phyloP scores from a whole-genome alignment of 2,329 filamentous ascomycete species.

The Coleophoma cylindrospora region DNA sequence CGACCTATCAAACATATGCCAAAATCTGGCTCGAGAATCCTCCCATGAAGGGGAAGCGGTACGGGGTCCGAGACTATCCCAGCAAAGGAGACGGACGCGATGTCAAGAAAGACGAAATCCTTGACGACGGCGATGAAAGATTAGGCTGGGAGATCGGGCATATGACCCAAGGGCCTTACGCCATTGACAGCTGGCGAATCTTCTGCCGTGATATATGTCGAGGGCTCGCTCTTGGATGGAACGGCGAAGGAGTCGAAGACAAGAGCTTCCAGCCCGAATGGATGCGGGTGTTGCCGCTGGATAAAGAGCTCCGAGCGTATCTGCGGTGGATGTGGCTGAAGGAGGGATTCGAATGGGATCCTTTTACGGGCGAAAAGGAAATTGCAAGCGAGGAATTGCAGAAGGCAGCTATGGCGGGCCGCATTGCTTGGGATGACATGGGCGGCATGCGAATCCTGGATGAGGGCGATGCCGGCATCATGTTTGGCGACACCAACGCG shows the following conservation, averaged over 20 bases:
- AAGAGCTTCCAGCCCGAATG: slow-evolving; percentile 74
- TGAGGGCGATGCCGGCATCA: slow-evolving; percentile 8
- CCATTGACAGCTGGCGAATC: slow-evolving; percentile 86
- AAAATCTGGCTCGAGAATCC: slow-evolving; percentile 60
- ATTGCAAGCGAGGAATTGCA: slow-evolving; percentile 48
- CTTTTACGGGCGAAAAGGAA: slow-evolving; percentile 58
- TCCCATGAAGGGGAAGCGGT: slow-evolving; percentile 53
- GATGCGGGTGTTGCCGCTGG: slow-evolving; percentile 76
- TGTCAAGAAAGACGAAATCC: slow-evolving; percentile 38
- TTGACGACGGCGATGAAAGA: slow-evolving; percentile 36
- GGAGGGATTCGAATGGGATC: slow-evolving; percentile 80
- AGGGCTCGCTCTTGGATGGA: slow-evolving; percentile 60
- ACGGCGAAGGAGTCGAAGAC: slow-evolving; percentile 43
- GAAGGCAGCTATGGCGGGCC: slow-evolving; percentile 49
- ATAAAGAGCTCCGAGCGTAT: slow-evolving; percentile 87
- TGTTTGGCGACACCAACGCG: too few species aligned
- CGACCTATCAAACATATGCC: slow-evolving; percentile 65
- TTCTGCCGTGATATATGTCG: slow-evolving; percentile 81
- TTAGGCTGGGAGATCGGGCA: slow-evolving; percentile 77
- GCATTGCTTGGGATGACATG: slow-evolving; percentile 36
- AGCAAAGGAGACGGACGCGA: slow-evolving; percentile 40
- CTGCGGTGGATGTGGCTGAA: slow-evolving; percentile 89
- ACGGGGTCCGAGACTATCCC: slow-evolving; percentile 52
- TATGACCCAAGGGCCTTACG: slow-evolving; percentile 76
- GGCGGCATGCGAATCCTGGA: slow-evolving; percentile 32